These are phyloP conservation scores for Botrytis squamosa DNA, from an alignment of 2,329 filamentous ascomycete species.

Conservation along the genomic window DNA sequence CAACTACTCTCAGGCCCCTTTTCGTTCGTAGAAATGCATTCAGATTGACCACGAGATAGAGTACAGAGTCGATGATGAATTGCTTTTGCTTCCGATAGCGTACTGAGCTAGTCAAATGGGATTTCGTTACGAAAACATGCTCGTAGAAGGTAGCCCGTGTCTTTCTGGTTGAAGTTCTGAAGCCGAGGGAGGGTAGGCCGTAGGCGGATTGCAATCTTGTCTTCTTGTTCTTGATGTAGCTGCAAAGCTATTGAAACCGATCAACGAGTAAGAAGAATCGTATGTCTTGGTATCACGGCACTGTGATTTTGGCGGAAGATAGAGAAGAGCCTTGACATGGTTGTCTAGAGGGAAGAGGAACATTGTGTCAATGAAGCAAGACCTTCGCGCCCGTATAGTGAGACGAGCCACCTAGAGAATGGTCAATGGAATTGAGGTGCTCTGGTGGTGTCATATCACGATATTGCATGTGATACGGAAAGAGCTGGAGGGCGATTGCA, in stretches of 20 bases:
- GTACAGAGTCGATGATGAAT: background rate
- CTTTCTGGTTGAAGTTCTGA: background rate
- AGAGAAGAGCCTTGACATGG: background rate
- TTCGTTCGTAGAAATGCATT: background rate
- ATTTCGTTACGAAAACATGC: background rate
- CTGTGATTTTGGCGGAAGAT: background rate
- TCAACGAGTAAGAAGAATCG: background rate
- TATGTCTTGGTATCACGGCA: background rate
- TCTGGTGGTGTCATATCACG: background rate
- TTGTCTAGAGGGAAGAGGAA: background rate
- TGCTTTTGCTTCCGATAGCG: background rate
- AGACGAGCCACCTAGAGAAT: background rate
- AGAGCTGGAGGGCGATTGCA: background rate
- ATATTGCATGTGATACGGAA: background rate
- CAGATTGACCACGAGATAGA: accelerated
- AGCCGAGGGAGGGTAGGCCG: no score
- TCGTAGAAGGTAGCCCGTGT: background rate
- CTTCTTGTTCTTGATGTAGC: background rate
- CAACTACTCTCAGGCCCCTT: background rate
- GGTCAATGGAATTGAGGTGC: background rate
- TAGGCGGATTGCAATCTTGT: background rate
- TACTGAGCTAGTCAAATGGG: background rate
- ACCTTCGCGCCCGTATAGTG: background rate
- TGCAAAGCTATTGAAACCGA: background rate
- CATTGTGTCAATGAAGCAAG: background rate